These are phyloP conservation scores for Candida suzukii DNA, from an alignment of 805 yeast species.

Conservation along the genomic window DNA sequence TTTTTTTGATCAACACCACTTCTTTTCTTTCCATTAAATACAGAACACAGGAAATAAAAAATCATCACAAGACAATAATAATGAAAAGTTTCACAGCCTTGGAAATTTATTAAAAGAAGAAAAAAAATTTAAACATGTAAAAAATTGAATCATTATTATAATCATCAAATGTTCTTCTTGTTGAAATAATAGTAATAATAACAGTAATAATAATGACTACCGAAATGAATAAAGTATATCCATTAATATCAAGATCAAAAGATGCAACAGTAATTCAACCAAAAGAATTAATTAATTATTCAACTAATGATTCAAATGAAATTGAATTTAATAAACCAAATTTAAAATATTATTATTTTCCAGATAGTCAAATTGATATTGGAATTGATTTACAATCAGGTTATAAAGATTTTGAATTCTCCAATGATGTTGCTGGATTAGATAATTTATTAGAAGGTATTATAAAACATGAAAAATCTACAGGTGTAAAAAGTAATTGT, in stretches of 20 bases:
- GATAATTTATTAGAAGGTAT: constrained; percentile 53
- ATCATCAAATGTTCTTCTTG: neutral
- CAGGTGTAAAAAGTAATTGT: constrained; percentile 37
- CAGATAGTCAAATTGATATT: constrained; percentile 56
- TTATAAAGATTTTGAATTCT: constrained; percentile 45
- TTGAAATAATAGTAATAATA: neutral
- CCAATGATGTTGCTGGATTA: constrained; percentile 54
- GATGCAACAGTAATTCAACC: constrained; percentile 79
- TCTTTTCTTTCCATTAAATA: too few species aligned
- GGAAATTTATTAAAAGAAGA: too few species aligned
- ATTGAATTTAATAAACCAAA: constrained; percentile 41
- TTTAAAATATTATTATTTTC: constrained; percentile 72
- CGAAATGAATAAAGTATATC: constrained; percentile 18
- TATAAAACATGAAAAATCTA: constrained; percentile 42
- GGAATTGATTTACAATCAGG: constrained; percentile 62
- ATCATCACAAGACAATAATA: too few species aligned
- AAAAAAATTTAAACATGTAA: too few species aligned
- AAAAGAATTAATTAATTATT: constrained; percentile 64
- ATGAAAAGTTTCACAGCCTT: too few species aligned
- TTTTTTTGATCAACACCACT: too few species aligned
- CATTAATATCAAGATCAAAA: constrained; percentile 42
- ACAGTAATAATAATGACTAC: neutral
- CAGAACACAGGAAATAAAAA: too few species aligned
- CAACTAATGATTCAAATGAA: constrained; percentile 54
- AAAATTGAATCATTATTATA: neutral